phyloP scores from a whole-genome alignment of 2,329 filamentous ascomycete species.

The Arthrobotrys entomopaga region DNA sequence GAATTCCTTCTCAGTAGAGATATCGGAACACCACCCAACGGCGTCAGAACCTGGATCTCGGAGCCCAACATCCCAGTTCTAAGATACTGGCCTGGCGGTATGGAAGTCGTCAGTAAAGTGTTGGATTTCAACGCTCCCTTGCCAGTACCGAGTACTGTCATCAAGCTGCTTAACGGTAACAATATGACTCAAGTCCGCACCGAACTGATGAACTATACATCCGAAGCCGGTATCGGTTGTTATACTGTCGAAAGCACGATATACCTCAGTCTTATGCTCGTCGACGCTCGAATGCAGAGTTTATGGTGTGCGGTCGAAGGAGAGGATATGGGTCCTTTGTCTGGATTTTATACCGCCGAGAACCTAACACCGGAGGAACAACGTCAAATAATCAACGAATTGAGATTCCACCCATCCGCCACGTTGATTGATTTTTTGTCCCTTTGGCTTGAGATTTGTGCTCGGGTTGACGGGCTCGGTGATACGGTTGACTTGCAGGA shows the following conservation, averaged over 20 bases:
- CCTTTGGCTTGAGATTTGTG: too few relatives aligned
- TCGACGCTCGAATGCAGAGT: conserved; percentile 23
- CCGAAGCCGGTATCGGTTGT: conserved; percentile 10
- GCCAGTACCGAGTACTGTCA: too few relatives aligned
- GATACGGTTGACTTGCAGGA: too few relatives aligned
- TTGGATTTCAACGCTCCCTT: too few relatives aligned
- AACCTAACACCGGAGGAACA: too few relatives aligned
- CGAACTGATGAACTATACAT: conserved; percentile 7
- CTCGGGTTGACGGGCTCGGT: too few relatives aligned
- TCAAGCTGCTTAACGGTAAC: conserved; percentile 4
- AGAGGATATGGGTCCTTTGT: not conserved
- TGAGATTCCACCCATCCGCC: too few relatives aligned
- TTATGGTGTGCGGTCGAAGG: conserved; percentile 22
- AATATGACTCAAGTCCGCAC: conserved; percentile 11
- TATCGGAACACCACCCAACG: conserved; percentile 8
- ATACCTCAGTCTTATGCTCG: conserved; percentile 14
- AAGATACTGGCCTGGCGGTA: not conserved
- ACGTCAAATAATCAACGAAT: too few relatives aligned
- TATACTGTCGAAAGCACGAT: conserved; percentile 29
- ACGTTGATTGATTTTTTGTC: too few relatives aligned
- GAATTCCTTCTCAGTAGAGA: conserved; percentile 19
- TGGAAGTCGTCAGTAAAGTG: not conserved
- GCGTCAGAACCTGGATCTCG: conserved; percentile 22
- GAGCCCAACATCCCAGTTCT: conserved; percentile 26
- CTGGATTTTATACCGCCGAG: too few relatives aligned